Conservation (phyloP, 2,329 filamentous ascomycete species). For the Aspergillus japonicus region DNA sequence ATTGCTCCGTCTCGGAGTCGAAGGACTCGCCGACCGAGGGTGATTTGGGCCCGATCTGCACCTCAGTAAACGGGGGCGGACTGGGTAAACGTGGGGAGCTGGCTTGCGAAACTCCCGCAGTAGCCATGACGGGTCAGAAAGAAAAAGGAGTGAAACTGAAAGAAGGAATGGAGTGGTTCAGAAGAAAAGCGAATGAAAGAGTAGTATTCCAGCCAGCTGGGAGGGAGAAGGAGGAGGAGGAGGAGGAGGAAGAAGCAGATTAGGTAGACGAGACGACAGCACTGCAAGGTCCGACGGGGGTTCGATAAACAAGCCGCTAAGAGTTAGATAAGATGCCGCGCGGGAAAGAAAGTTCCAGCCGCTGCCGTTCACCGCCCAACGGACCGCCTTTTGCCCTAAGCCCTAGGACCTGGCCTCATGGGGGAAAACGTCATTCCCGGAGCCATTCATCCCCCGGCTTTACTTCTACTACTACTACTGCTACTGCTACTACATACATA, state of each 20-base stretch:
- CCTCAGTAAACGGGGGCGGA: slow-evolving; percentile 90
- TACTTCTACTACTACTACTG: too few species aligned
- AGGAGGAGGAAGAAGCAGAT: slow-evolving; percentile 1
- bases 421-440: slow-evolving; percentile 21
- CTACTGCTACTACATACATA: neutral
- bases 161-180: neutral
- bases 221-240: neutral
- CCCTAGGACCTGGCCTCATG: slow-evolving; percentile 27
- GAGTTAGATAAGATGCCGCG: slow-evolving; percentile 14
- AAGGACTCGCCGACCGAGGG: slow-evolving; percentile 63
- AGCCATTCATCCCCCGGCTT: slow-evolving; percentile 10
- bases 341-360: slow-evolving; percentile 16
- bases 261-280: neutral
- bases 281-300: neutral
- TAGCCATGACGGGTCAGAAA: slow-evolving; percentile 39
- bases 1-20: slow-evolving; percentile 56
- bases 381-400: slow-evolving; percentile 34
- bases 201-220: slow-evolving; percentile 3
- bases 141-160: slow-evolving; percentile 13
- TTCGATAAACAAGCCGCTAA: slow-evolving; percentile 10
- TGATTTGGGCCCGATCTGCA: slow-evolving; percentile 80
- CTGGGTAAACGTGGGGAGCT: slow-evolving; percentile 91
- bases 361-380: slow-evolving; percentile 18
- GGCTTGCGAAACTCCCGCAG: slow-evolving; percentile 52
- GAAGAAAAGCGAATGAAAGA: slow-evolving; percentile 3